Evolutionary conservation across 805 yeast species (phyloP).

Genomic region (Cyberlindnera japonica): DNA sequence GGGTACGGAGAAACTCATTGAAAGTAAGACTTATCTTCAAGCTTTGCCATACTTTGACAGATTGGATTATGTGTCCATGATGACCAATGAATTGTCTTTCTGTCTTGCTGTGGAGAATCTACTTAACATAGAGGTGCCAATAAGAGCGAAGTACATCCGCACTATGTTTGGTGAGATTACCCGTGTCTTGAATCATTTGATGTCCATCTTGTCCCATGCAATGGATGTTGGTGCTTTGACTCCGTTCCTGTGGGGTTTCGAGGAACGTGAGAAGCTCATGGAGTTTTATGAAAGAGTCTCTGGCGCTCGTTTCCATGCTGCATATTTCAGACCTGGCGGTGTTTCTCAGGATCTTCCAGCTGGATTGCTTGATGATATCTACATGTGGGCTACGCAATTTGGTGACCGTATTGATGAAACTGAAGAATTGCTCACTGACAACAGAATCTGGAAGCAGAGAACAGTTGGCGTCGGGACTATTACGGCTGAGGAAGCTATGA

Average conservation of each 20-base stretch:
- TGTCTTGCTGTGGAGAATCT: constrained; percentile 81
- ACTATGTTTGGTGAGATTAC: constrained; percentile 86
- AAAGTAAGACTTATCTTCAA: constrained; percentile 81
- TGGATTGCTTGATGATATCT: constrained; percentile 83
- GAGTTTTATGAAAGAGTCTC: constrained; percentile 88
- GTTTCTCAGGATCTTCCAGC: constrained; percentile 84
- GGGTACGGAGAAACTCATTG: constrained; percentile 87
- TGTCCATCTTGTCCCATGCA: constrained; percentile 84
- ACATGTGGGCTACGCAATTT: constrained; percentile 95
- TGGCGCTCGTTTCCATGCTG: constrained; percentile 87
- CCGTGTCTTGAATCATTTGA: constrained; percentile 75
- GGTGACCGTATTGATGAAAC: constrained; percentile 91
- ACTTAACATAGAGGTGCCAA: constrained; percentile 78
- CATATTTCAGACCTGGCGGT: constrained; percentile 90
- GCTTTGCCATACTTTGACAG: constrained; percentile 88
- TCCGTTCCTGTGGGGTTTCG: constrained; percentile 92
- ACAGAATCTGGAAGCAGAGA: constrained; percentile 90
- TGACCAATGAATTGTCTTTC: constrained; percentile 87
- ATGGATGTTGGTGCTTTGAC: constrained; percentile 95
- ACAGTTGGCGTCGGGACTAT: constrained; percentile 76
- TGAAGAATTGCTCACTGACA: constrained; percentile 84
- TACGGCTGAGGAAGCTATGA: constrained; percentile 82
- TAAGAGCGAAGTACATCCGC: constrained; percentile 80
- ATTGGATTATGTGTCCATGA: constrained; percentile 80
- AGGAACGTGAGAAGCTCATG: constrained; percentile 90